Evolutionary conservation across 2,329 filamentous ascomycete genomes (phyloP).

Genomic region (Aspergillus latus): DNA sequence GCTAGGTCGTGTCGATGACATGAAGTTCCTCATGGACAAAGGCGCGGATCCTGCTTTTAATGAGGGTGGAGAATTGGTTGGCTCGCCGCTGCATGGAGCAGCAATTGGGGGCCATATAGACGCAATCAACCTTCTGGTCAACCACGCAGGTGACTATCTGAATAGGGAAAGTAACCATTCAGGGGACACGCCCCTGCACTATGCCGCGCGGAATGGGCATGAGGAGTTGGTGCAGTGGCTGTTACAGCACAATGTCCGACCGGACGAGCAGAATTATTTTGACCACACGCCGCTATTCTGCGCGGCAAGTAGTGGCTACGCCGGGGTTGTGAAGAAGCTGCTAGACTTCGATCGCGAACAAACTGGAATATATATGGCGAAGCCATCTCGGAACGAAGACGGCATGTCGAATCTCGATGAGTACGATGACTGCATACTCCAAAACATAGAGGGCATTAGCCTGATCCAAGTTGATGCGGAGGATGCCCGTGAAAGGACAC

Average conservation of each 20-base stretch:
- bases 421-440: too few species aligned
- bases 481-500: too few species aligned
- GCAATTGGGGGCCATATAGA: not conserved
- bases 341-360: not conserved
- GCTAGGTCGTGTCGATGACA: not conserved
- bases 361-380: too few species aligned
- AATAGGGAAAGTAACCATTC: not conserved
- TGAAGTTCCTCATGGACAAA: not conserved
- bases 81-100: not conserved
- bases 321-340: not conserved
- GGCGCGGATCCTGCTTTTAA: not conserved
- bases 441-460: too few species aligned
- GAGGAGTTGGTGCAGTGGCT: not conserved
- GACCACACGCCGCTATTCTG: not conserved
- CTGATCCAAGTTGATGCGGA: too few species aligned
- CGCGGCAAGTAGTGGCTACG: not conserved
- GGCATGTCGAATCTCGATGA: too few species aligned
- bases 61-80: not conserved
- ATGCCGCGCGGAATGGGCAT: not conserved
- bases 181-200: not conserved
- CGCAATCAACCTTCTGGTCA: not conserved
- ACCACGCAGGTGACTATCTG: too few species aligned
- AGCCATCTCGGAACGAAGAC: too few species aligned
- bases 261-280: not conserved
- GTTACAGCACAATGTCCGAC: not conserved